These are phyloP conservation scores for Cornus florida DNA, from an alignment of 148 eudicot genomes.

Conservation along the genomic window DNA sequence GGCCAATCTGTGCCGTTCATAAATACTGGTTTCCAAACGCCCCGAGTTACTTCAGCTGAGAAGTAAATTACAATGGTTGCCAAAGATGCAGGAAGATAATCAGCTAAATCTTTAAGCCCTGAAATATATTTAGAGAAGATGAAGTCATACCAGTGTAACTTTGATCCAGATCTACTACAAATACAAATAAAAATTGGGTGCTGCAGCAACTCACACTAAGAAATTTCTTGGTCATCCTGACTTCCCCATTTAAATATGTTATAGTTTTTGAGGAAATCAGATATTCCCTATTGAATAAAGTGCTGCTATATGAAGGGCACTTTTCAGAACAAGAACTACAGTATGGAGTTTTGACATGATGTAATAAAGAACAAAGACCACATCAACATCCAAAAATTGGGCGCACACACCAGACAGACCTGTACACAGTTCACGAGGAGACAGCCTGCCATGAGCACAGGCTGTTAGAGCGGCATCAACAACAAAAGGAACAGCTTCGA, in stretches of 20 bases:
- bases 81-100: constrained; percentile 71
- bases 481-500: constrained; percentile 80
- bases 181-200: background rate
- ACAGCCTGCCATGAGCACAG: constrained; percentile 67
- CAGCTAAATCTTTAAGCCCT: constrained; percentile 64
- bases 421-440: constrained; percentile 68
- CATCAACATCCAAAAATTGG: background rate
- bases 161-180: background rate
- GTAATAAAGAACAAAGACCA: background rate
- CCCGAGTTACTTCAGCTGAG: constrained; percentile 76
- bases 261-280: background rate
- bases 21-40: constrained; percentile 67
- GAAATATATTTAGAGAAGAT: background rate
- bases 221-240: background rate
- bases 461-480: constrained; percentile 72
- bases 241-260: background rate
- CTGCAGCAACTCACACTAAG: background rate
- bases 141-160: background rate
- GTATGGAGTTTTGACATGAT: background rate
- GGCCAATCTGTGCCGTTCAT: constrained; percentile 87
- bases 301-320: background rate
- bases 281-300: background rate
- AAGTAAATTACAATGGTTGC: constrained; percentile 67
- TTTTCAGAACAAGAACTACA: background rate
- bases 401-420: constrained; percentile 28